Evolutionary conservation across 306 rosid species (phyloP).

Genomic region (Urtica urens): DNA sequence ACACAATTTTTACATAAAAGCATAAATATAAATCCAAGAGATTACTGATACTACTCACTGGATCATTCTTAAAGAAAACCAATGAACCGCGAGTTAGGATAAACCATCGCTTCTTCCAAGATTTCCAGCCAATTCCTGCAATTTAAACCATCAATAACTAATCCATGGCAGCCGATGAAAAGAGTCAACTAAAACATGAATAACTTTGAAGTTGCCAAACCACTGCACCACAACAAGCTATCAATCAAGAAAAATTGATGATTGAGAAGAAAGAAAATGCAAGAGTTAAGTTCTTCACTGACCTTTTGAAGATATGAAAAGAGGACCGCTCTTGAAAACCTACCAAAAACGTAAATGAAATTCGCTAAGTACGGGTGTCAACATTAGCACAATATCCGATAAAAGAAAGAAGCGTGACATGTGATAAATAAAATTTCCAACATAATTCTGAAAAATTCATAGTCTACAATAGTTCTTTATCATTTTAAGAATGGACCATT

Average conservation of each 20-base stretch:
- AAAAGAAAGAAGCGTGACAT: too few relatives aligned
- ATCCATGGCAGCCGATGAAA: slow-evolving; percentile 1
- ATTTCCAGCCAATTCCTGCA: slow-evolving; percentile 98
- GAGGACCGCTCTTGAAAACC: slow-evolving; percentile 98
- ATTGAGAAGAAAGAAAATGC: background rate
- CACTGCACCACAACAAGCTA: background rate
- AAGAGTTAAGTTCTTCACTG: too few relatives aligned
- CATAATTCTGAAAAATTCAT: background rate
- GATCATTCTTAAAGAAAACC: slow-evolving; percentile 93
- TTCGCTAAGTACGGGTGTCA: too few relatives aligned
- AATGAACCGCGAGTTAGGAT: slow-evolving; percentile 86
- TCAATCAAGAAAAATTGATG: background rate
- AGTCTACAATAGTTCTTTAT: background rate
- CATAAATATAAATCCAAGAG: slow-evolving; percentile 7
- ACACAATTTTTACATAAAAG: background rate
- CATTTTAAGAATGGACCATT: background rate
- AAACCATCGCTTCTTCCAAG: slow-evolving; percentile 99
- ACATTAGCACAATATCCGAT: too few relatives aligned
- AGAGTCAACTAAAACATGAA: too few relatives aligned
- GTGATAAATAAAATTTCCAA: background rate
- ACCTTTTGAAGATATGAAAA: slow-evolving; percentile 99
- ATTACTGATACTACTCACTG: slow-evolving; percentile 67
- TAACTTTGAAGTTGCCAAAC: too few relatives aligned
- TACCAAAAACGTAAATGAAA: too few relatives aligned
- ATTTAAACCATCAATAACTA: slow-evolving; percentile 20